phyloP scores from a whole-genome alignment of 257 asterid genomes.

The Solanum pennellii region DNA sequence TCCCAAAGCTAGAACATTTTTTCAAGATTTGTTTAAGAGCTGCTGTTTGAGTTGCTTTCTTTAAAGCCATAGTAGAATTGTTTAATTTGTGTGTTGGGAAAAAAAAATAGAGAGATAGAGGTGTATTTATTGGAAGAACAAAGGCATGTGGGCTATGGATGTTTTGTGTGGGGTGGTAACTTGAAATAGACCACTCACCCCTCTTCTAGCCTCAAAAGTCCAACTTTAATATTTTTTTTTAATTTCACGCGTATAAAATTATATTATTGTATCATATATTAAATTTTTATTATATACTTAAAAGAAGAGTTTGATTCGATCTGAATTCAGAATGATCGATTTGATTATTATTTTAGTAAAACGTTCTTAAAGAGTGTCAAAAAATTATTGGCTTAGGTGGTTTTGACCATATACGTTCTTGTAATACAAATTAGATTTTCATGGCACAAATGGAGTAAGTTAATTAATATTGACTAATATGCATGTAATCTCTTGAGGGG shows the following conservation, averaged over 20 bases:
- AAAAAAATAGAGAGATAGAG: neutral
- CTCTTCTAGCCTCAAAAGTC: neutral
- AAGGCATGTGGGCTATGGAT: neutral
- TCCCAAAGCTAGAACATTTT: slow-evolving; percentile 4
- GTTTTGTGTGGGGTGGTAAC: neutral
- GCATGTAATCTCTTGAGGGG: neutral
- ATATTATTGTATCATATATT: neutral
- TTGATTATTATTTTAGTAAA: neutral
- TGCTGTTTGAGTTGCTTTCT: slow-evolving; percentile 14
- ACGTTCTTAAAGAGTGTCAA: neutral
- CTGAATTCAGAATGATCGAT: fast-evolving
- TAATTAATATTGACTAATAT: neutral
- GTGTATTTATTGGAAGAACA: neutral
- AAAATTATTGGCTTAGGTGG: neutral
- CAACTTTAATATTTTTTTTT: neutral
- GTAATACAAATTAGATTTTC: neutral
- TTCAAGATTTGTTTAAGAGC: slow-evolving; percentile 26
- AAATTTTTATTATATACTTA: neutral
- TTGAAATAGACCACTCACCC: neutral
- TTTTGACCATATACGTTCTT: neutral
- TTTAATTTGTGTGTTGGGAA: neutral
- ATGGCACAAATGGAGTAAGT: neutral
- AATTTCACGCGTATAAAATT: neutral
- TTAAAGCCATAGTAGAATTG: slow-evolving; percentile 12
- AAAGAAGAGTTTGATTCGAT: neutral